These are phyloP conservation scores for Phytophthora idaei DNA, from an alignment of 352 stramenopile species.

Conservation along the genomic window DNA sequence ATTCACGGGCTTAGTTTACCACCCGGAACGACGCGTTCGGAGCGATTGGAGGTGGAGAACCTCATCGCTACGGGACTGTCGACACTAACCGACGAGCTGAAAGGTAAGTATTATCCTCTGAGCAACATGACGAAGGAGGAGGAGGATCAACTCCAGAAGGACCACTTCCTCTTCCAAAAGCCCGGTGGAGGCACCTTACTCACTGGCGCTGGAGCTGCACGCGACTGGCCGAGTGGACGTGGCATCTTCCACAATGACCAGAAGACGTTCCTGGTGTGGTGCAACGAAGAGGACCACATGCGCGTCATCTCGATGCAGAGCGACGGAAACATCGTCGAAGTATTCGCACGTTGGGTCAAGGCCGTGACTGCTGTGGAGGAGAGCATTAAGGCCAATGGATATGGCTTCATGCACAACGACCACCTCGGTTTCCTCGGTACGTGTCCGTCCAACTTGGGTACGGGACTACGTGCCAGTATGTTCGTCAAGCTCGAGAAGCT, in stretches of 20 bases:
- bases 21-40: constrained; percentile 82
- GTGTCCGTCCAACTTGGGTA: constrained; percentile 89
- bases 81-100: constrained; percentile 71
- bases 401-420: constrained; percentile 89
- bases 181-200: constrained; percentile 87
- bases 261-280: constrained; percentile 91
- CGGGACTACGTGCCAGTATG: constrained; percentile 81
- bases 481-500: constrained; percentile 88
- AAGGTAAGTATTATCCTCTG: constrained; percentile 90
- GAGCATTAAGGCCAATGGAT: constrained; percentile 81
- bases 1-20: constrained; percentile 90
- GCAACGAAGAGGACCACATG: constrained; percentile 92
- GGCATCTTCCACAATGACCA: constrained; percentile 94
- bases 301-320: constrained; percentile 91
- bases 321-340: constrained; percentile 89
- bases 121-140: constrained; percentile 91
- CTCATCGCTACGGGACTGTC: constrained; percentile 81
- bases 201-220: constrained; percentile 83
- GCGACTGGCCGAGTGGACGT: constrained; percentile 93
- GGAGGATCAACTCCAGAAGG: constrained; percentile 90
- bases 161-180: constrained; percentile 95
- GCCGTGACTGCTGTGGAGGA: constrained; percentile 81
- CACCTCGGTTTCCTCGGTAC: constrained; percentile 89
- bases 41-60: constrained; percentile 86
- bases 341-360: constrained; percentile 90